Evolutionary conservation across 495 filamentous ascomycete species (phyloP).

Genomic region (Bathelium albidoporum): DNA sequence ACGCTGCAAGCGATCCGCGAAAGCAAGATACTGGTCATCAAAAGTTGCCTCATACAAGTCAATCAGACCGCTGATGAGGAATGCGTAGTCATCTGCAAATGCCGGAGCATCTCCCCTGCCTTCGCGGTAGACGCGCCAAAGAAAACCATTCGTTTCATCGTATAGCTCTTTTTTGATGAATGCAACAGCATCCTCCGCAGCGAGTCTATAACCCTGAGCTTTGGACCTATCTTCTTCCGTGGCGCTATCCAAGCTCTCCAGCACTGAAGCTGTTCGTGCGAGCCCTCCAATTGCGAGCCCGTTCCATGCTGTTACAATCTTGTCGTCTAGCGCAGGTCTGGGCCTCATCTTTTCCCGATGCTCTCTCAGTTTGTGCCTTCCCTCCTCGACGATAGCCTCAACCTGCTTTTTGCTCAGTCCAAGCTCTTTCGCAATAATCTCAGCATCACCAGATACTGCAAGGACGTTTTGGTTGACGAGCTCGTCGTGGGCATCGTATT

Average conservation of each 20-base stretch:
- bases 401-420: constrained; percentile 67
- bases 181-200: constrained; percentile 56
- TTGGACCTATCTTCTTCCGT: constrained; percentile 47
- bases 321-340: constrained; percentile 78
- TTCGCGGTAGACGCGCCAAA: constrained; percentile 71
- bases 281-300: constrained; percentile 82
- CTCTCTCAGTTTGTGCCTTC: constrained; percentile 58
- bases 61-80: constrained; percentile 71
- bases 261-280: constrained; percentile 57
- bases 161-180: constrained; percentile 78
- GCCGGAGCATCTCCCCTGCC: constrained; percentile 59
- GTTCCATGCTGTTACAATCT: constrained; percentile 81
- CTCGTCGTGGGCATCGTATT: constrained; percentile 83
- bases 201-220: constrained; percentile 47
- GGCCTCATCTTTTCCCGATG: constrained; percentile 67
- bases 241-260: constrained; percentile 25
- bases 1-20: constrained; percentile 78
- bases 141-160: constrained; percentile 47
- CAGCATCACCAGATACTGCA: constrained; percentile 47
- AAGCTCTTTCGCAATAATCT: constrained; percentile 65
- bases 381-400: constrained; percentile 54
- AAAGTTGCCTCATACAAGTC: constrained; percentile 84
- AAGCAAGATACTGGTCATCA: constrained; percentile 66
- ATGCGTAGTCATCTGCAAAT: constrained; percentile 95
- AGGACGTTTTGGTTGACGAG: constrained; percentile 77